Evolutionary conservation across 1,139 yeast genomes (phyloP).

Genomic region (Candida neerlandica): DNA sequence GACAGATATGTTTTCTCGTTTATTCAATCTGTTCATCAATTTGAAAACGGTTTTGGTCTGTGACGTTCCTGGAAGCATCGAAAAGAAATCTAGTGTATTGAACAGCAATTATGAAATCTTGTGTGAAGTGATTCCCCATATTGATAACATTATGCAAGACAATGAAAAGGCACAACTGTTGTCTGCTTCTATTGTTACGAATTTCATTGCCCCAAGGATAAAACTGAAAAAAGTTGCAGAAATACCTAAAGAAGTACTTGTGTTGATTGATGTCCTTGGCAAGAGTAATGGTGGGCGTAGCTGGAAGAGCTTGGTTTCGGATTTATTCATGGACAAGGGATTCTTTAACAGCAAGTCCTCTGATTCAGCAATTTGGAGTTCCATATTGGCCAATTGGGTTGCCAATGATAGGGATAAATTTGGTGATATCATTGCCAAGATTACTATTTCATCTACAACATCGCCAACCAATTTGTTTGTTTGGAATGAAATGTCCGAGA

Average conservation of each 20-base stretch:
- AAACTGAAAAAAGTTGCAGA: slow-evolving; percentile 40
- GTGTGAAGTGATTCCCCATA: slow-evolving; percentile 37
- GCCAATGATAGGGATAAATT: slow-evolving; percentile 60
- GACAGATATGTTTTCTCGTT: slow-evolving; percentile 52
- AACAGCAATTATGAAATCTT: slow-evolving; percentile 45
- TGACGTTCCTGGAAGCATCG: slow-evolving; percentile 4
- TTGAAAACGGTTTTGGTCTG: slow-evolving; percentile 3
- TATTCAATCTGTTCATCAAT: slow-evolving; percentile 9
- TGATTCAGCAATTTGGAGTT: slow-evolving; percentile 49
- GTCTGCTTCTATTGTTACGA: slow-evolving; percentile 47
- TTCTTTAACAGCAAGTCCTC: slow-evolving; percentile 40
- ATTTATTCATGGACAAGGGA: slow-evolving; percentile 51
- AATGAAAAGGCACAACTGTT: slow-evolving; percentile 50
- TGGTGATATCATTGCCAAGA: slow-evolving; percentile 51
- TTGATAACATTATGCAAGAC: slow-evolving; percentile 51
- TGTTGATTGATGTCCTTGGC: slow-evolving; percentile 43
- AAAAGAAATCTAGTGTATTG: slow-evolving; percentile 23
- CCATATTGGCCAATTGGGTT: slow-evolving; percentile 58
- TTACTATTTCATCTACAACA: slow-evolving; percentile 53
- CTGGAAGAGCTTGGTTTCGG: slow-evolving; percentile 57
- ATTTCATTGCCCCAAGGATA: slow-evolving; percentile 46
- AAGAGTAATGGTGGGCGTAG: slow-evolving; percentile 39
- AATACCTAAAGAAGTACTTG: slow-evolving; percentile 35
- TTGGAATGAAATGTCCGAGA: slow-evolving; percentile 74
- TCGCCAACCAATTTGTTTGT: slow-evolving; percentile 58